Base-by-base conservation (phyloP, 2,329 filamentous ascomycete species). In the Pyricularia pennisetigena region DNA sequence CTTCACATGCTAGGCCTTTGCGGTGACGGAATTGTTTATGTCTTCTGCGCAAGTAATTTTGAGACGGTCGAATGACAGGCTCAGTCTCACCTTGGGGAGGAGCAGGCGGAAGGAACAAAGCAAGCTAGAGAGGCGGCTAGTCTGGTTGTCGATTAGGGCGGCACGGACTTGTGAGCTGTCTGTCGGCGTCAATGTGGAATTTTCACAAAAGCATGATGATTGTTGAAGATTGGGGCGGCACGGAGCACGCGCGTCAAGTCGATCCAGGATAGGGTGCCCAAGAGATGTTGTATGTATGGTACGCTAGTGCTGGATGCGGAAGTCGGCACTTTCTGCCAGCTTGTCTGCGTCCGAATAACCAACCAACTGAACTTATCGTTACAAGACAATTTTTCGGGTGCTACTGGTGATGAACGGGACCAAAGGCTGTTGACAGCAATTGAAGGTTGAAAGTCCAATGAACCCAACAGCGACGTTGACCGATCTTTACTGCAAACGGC, bases 1-100 rank as follows among this genome's bases (percentile, higher is more conserved):
- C 68, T 62, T 68, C 67, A 69, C 69, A 70, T 70, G 67, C 29
- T 66, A 68, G 49, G 63, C 59, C 59, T 23, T 28, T 16, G 24
- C 23, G 59, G 59, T 62, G 59, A 62, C 59, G 59, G 26, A 62
- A 29, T 62, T 62, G 59, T 62, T 62, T 61, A 4, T 61, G 59
- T 62, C 26, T 14, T 26, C 26, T 28, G 23, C n/a, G 59, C 26
- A 61, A 61, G 57, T 26, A 61, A 61, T 9, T 26, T 61, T 61
- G 57, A 26, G 57, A 62, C 23, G 9, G 59, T 62, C 59, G 23
- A 9, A 28, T 62, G 59, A 62, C 59, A 62, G 24, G 59, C 59
- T 62, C n/a, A n/a, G n/a, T n/a, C 26, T 62, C 24, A 26, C n/a
- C 57, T 61, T 10, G n/a, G 54, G 23, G 57, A n/a, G n/a, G 23